Evolutionary conservation across 306 rosid species (phyloP).

Genomic region (Hylodesmum podocarpum): DNA sequence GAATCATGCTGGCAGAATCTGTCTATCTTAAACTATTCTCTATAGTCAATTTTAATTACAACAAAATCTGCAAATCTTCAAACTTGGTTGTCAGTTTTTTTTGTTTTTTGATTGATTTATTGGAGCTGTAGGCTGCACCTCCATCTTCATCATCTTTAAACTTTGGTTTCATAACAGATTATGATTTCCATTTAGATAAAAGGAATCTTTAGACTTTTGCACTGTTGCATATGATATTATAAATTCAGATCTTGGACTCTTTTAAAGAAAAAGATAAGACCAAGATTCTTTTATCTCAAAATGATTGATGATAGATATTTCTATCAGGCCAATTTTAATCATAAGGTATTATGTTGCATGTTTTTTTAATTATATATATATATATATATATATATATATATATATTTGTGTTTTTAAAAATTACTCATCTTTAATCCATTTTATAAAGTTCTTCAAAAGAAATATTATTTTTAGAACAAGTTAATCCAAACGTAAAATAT

Average conservation of each 20-base stretch:
- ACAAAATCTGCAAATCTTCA: slow-evolving; percentile 3
- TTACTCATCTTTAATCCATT: not conserved
- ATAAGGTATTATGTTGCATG: too few relatives aligned
- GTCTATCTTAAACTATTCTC: slow-evolving; percentile 1
- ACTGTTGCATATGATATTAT: not conserved
- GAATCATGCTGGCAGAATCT: not conserved
- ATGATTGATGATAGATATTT: too few relatives aligned
- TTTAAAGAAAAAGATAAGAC: not conserved
- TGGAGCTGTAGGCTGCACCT: not conserved
- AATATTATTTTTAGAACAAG: too few relatives aligned
- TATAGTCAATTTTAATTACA: not conserved
- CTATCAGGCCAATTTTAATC: too few relatives aligned
- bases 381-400: not conserved
- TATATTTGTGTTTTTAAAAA: not conserved
- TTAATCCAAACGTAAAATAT: too few relatives aligned
- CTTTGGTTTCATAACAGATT: slow-evolving; percentile 7
- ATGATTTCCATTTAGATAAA: not conserved
- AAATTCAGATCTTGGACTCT: not conserved
- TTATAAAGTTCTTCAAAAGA: too few relatives aligned
- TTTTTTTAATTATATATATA: too few relatives aligned
- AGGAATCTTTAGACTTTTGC: not conserved
- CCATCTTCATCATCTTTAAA: not conserved
- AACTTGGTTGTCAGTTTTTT: slow-evolving; percentile 21
- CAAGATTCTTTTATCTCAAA: too few relatives aligned
- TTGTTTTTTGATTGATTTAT: slow-evolving; percentile 7